Percentiles rank a stretch among this genome's conserved stretches.
Evolutionary conservation across 148 eudicot species (phyloP).

Genomic region (Bassia scoparia): DNA sequence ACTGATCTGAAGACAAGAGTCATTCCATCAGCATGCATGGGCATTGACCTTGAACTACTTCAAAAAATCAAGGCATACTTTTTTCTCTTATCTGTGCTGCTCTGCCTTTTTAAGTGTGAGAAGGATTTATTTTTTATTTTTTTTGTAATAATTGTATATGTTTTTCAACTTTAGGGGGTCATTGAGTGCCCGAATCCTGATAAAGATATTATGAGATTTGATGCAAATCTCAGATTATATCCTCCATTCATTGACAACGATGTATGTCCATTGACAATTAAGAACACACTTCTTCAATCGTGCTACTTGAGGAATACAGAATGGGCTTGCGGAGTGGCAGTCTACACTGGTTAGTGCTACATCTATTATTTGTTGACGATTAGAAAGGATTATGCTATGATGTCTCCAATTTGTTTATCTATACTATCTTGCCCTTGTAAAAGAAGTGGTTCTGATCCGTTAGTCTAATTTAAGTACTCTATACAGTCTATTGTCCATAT

Average conservation of each 20-base stretch:
- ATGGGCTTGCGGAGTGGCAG: constrained; percentile 99
- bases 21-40: constrained; percentile 86
- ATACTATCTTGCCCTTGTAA: background rate
- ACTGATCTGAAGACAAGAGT: constrained; percentile 91
- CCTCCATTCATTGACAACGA: constrained; percentile 98
- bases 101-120: background rate
- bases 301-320: constrained; percentile 97
- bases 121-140: background rate
- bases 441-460: background rate
- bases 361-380: background rate
- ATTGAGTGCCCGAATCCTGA: constrained; percentile 93
- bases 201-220: constrained; percentile 89
- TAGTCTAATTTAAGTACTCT: background rate
- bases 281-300: constrained; percentile 93
- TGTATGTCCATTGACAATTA: constrained; percentile 83
- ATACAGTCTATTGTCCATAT: background rate
- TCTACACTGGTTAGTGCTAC: constrained; percentile 72
- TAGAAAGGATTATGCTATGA: background rate
- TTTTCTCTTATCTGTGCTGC: constrained; percentile 7
- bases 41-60: constrained; percentile 78
- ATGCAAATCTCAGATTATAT: constrained; percentile 89
- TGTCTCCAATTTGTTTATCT: background rate
- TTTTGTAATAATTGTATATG: too few relatives aligned
- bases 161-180: too few relatives aligned
- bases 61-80: constrained; percentile 81